Conservation (phyloP, 805 yeast genomes). For the Starmerella geochares region DNA sequence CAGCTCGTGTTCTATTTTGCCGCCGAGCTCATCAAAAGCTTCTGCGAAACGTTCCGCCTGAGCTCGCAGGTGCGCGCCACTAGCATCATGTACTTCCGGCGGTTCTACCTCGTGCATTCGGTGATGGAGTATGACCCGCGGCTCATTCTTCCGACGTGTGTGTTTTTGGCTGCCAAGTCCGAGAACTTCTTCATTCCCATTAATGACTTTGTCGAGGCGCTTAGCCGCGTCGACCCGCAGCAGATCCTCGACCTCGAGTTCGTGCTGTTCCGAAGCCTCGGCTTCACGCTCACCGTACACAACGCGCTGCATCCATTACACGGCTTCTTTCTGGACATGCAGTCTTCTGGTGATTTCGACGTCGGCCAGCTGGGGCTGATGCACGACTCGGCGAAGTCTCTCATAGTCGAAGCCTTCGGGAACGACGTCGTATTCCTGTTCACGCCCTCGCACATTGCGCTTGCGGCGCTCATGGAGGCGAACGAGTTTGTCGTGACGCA, state of each 20-base stretch:
- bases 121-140: slow-evolving; percentile 87
- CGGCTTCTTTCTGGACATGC: slow-evolving; percentile 89
- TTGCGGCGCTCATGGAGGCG: slow-evolving; percentile 65
- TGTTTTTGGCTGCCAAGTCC: slow-evolving; percentile 84
- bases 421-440: slow-evolving; percentile 68
- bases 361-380: slow-evolving; percentile 49
- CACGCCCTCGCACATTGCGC: slow-evolving; percentile 93
- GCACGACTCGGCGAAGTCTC: slow-evolving; percentile 59
- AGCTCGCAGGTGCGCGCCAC: slow-evolving; percentile 85
- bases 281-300: slow-evolving; percentile 74
- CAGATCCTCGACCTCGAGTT: slow-evolving; percentile 74
- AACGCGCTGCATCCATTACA: slow-evolving; percentile 85
- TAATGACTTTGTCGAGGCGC: slow-evolving; percentile 60
- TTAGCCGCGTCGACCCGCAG: slow-evolving; percentile 43
- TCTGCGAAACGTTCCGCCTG: slow-evolving; percentile 64
- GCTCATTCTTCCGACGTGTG: slow-evolving; percentile 62
- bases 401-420: slow-evolving; percentile 56
- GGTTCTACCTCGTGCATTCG: slow-evolving; percentile 68
- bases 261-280: slow-evolving; percentile 56
- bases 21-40: slow-evolving; percentile 56
- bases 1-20: slow-evolving; percentile 54
- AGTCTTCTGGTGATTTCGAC: slow-evolving; percentile 39
- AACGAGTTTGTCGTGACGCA: slow-evolving; percentile 55
- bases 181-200: slow-evolving; percentile 86
- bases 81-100: slow-evolving; percentile 69